A percentile compares a stretch with the other conserved stretches of the same genome.
phyloP scores from a whole-genome alignment of 345 rosid species.

The Firmiana major region DNA sequence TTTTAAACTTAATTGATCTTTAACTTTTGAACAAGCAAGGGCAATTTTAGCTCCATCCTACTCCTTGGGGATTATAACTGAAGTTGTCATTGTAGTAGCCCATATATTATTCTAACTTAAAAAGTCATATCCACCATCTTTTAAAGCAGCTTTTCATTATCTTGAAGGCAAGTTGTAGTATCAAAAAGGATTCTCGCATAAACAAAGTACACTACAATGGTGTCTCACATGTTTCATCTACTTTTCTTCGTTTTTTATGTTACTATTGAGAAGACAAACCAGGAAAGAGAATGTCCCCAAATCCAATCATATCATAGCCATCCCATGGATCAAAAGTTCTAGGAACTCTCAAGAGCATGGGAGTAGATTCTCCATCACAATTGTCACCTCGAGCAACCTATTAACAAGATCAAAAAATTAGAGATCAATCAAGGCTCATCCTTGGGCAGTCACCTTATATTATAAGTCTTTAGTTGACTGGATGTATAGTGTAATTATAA shows the following conservation, averaged over 20 bases:
- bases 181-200: neutral
- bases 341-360: constrained; percentile 89
- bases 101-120: neutral
- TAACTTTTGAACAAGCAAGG: too few species aligned
- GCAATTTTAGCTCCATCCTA: neutral
- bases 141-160: neutral
- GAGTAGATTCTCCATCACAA: constrained; percentile 83
- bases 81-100: neutral
- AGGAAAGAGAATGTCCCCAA: constrained; percentile 95
- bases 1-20: neutral
- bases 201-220: neutral
- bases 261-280: constrained; percentile 60
- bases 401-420: constrained; percentile 12
- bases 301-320: constrained; percentile 97
- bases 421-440: constrained; percentile 10
- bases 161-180: neutral
- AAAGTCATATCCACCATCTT: neutral
- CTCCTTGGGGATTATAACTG: neutral
- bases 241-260: neutral
- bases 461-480: neutral
- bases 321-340: constrained; percentile 87
- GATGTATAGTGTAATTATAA: neutral
- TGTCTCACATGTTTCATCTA: neutral
- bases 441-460: neutral
- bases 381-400: constrained; percentile 97